Conservation (phyloP, 441 rosid species). For the Biscutella laevigata region DNA sequence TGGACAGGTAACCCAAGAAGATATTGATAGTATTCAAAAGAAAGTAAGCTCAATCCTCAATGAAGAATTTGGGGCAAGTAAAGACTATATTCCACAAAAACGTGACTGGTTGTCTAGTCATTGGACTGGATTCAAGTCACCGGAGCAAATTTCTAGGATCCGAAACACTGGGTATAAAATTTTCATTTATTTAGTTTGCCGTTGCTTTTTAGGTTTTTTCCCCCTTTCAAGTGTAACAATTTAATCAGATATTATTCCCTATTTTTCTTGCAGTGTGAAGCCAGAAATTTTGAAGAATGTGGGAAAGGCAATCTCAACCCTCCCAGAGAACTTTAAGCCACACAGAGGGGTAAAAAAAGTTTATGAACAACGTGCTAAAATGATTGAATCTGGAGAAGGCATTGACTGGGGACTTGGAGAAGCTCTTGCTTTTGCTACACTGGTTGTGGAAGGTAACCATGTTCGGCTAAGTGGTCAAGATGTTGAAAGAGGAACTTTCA, state of each 20-base stretch:
- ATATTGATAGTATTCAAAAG: constrained; percentile 60
- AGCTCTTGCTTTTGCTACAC: constrained; percentile 87
- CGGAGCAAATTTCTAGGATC: constrained; percentile 79
- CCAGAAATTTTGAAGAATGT: constrained; percentile 81
- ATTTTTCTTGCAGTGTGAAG: constrained; percentile 51
- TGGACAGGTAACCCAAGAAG: constrained; percentile 61
- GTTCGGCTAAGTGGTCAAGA: constrained; percentile 96
- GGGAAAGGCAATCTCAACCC: constrained; percentile 68
- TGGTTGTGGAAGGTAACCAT: constrained; percentile 86
- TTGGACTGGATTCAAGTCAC: constrained; percentile 93
- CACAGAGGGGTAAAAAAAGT: constrained; percentile 83
- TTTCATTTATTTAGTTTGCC: background rate
- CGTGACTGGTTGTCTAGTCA: constrained; percentile 94
- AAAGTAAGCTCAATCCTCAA: constrained; percentile 67
- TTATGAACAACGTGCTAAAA: constrained; percentile 68
- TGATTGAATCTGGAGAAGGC: constrained; percentile 85
- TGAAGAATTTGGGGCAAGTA: constrained; percentile 70
- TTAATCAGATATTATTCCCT: background rate
- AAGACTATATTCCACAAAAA: constrained; percentile 65
- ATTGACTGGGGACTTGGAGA: constrained; percentile 94
- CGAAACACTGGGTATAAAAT: constrained; percentile 63
- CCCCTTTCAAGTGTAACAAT: background rate
- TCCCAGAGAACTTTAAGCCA: constrained; percentile 73
- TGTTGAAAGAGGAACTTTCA: constrained; percentile 96
- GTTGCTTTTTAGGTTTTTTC: background rate